Evolutionary conservation across 1,284 basidiomycete species (phyloP).

Genomic region (Amylostereum chailletii): DNA sequence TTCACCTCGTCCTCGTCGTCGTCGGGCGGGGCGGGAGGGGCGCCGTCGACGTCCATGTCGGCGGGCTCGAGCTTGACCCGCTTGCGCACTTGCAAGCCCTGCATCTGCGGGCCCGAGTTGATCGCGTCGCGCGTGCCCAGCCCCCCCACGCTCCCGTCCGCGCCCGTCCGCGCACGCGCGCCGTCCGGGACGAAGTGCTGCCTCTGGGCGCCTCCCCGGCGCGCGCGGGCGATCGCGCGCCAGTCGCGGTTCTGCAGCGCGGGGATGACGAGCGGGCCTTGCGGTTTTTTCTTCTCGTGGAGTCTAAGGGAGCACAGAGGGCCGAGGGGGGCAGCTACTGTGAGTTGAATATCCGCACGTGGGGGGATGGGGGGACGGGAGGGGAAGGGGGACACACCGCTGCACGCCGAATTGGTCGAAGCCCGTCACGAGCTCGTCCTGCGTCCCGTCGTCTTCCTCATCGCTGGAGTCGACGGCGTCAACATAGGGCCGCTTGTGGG

Average conservation of each 20-base stretch:
- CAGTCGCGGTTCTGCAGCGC: conserved; percentile 82
- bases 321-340: conserved; percentile 31
- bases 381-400: conserved; percentile 53
- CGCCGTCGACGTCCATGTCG: conserved; percentile 24
- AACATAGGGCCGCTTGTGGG: conserved; percentile 20
- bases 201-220: conserved; percentile 28
- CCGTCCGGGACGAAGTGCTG: conserved; percentile 61
- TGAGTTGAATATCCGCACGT: conserved; percentile 46
- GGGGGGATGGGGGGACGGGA: conserved; percentile 18
- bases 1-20: conserved; percentile 19
- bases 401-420: conserved; percentile 64
- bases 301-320: conserved; percentile 27
- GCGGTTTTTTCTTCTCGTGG: conserved; percentile 34
- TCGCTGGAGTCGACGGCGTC: conserved; percentile 36
- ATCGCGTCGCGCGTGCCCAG: conserved; percentile 64
- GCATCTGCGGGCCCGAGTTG: conserved; percentile 57
- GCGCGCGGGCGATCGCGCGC: conserved; percentile 64
- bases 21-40: conserved; percentile 12
- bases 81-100: conserved; percentile 43
- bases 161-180: conserved; percentile 49
- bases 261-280: conserved; percentile 76
- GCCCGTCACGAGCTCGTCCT: conserved; percentile 66
- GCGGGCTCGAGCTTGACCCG: conserved; percentile 29
- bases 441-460: conserved; percentile 43
- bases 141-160: conserved; percentile 74